Conservation (phyloP, 2,329 filamentous ascomycete genomes). For the Intubia oerlemansii region DNA sequence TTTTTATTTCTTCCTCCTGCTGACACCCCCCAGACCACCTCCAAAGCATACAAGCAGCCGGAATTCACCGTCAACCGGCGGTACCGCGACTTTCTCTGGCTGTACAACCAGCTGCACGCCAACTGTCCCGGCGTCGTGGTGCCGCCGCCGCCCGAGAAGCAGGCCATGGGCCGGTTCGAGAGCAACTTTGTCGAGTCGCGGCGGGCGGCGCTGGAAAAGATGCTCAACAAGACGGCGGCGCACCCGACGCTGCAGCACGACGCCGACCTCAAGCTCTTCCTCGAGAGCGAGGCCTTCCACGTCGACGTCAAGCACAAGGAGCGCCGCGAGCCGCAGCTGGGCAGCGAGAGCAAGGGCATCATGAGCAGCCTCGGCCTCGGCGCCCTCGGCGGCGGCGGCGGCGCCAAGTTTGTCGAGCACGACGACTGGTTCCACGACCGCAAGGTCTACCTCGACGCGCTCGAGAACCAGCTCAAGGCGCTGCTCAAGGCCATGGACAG, state of each 20-base stretch:
- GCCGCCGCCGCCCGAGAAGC: slow-evolving; percentile 91
- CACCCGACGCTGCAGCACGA: slow-evolving; percentile 88
- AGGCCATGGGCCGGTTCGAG: slow-evolving; percentile 89
- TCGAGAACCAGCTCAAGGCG: slow-evolving; percentile 78
- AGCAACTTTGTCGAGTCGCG: slow-evolving; percentile 90
- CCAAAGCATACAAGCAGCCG: slow-evolving; percentile 80
- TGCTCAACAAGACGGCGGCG: slow-evolving; percentile 87
- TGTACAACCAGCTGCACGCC: slow-evolving; percentile 82
- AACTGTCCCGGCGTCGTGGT: slow-evolving; percentile 93
- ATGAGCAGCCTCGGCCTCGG: slow-evolving; percentile 66
- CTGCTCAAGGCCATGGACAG: slow-evolving; percentile 85
- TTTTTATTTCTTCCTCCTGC: too few species aligned
- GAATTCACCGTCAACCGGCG: slow-evolving; percentile 87
- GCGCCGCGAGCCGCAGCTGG: slow-evolving; percentile 63
- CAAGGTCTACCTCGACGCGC: slow-evolving; percentile 78
- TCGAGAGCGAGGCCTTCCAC: slow-evolving; percentile 92
- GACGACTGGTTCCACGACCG: slow-evolving; percentile 98
- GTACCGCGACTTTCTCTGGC: slow-evolving; percentile 94
- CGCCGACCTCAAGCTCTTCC: slow-evolving; percentile 80
- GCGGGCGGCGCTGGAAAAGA: slow-evolving; percentile 79
- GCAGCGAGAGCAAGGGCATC: slow-evolving; percentile 81
- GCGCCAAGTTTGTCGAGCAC: slow-evolving; percentile 87
- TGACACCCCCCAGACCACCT: slow-evolving; percentile 45
- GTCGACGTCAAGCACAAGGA: slow-evolving; percentile 97
- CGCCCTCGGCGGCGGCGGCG: slow-evolving; percentile 61